Percentiles rank a stretch among this genome's conserved stretches.
Conservation (phyloP, 139 green algal genomes). For the Chlorella sp. region DNA sequence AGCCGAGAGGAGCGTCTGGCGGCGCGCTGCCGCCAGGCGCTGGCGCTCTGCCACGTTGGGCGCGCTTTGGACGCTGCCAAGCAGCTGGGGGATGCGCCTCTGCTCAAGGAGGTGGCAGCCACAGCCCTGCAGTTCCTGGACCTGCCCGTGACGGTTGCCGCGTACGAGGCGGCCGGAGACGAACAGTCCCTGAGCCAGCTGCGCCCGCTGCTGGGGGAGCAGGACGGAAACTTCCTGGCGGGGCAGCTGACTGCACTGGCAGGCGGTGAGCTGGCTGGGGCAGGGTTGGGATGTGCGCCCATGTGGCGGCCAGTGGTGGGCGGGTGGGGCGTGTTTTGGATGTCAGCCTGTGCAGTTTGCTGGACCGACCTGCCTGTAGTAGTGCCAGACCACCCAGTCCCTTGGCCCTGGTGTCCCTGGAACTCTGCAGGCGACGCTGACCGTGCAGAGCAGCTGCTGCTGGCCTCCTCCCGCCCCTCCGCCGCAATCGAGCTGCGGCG, state of each 20-base stretch:
- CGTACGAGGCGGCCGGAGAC: conserved; percentile 64
- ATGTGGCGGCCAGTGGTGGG: no score
- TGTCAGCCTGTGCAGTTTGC: not conserved
- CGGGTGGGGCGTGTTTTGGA: no score
- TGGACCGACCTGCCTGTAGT: not conserved
- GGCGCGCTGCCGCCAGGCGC: conserved; percentile 45
- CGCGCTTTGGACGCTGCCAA: conserved; percentile 58
- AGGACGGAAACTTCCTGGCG: conserved; percentile 79
- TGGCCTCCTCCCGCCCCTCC: conserved; percentile 56
- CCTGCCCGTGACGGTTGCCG: conserved; percentile 64
- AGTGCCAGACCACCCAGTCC: not conserved
- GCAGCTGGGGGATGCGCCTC: conserved; percentile 48
- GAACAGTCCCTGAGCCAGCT: conserved; percentile 72
- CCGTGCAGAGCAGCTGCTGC: conserved; percentile 75
- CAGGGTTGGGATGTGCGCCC: no score
- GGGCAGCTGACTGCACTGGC: conserved; percentile 72
- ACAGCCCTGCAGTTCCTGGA: conserved; percentile 72
- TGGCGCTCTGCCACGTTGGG: conserved; percentile 53
- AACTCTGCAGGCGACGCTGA: conserved; percentile 50
- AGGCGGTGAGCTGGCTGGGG: conserved; percentile 29
- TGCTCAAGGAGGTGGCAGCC: conserved; percentile 60
- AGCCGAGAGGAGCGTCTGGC: not conserved
- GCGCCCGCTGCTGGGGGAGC: conserved; percentile 57
- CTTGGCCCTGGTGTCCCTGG: not conserved
- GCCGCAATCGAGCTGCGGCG: conserved; percentile 81